These are phyloP conservation scores for Polygonum maritimum DNA, from an alignment of 148 eudicot species.

Conservation along the genomic window DNA sequence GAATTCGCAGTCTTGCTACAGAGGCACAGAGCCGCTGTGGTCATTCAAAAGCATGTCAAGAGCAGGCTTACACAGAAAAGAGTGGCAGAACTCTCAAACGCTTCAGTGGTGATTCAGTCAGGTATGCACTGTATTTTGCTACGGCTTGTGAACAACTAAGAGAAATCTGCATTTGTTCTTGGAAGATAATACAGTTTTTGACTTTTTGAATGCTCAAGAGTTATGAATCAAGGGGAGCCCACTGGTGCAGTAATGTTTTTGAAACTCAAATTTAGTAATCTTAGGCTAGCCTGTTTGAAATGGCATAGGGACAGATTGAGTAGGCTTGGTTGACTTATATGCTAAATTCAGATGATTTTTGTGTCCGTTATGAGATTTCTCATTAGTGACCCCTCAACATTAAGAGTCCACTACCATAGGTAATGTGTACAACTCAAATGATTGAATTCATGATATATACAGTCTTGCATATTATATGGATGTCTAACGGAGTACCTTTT, in stretches of 20 bases:
- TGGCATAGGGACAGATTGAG: neutral
- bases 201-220: neutral
- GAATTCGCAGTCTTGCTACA: slow-evolving; percentile 54
- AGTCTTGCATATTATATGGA: neutral
- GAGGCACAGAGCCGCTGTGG: slow-evolving; percentile 69
- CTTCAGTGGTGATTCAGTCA: slow-evolving; percentile 64
- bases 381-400: neutral
- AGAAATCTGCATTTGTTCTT: neutral
- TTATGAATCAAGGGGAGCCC: neutral
- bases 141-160: neutral
- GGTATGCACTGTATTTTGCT: slow-evolving; percentile 23
- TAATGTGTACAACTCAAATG: neutral
- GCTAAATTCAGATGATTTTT: neutral
- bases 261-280: neutral
- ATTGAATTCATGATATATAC: neutral
- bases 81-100: slow-evolving; percentile 33
- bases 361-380: neutral
- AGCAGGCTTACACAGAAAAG: slow-evolving; percentile 34
- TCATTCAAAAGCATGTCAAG: slow-evolving; percentile 68
- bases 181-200: neutral
- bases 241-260: neutral
- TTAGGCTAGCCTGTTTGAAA: neutral
- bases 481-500: neutral
- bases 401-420: neutral
- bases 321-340: neutral